Base-by-base conservation (phyloP, 495 filamentous ascomycete genomes). In the Talaromyces thailandensis region DNA sequence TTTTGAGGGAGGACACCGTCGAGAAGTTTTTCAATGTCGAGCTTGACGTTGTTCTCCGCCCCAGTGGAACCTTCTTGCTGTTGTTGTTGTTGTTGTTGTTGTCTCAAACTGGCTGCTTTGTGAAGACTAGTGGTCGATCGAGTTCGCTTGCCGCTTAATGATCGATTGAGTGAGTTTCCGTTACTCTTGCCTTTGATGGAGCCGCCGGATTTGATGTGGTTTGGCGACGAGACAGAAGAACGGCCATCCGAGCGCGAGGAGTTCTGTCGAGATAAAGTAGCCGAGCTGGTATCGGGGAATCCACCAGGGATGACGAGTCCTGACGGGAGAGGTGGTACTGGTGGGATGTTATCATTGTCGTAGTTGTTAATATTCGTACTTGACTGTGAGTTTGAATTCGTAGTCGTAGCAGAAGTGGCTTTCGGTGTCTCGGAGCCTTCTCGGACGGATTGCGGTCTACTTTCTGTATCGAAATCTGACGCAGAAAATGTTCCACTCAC, bases 301-400 rank as follows among this genome's bases (percentile, higher is more conserved):
- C 71, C 70, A 26, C 73, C 73, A 5, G 74, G 74, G 37, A 76
- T 72, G 23, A 71, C 64, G n/a, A 80, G 63, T 9, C 67, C 70
- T 1, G 66, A 64, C 28, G 77, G 77, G 23, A 79, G 73, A 12
- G 77, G 77, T 21, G 76, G 77, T 2, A 80, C 77, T 6, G 77
- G 77, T 5, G 77, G 76, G 21, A 80, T 76, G 24, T 64, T 67
- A 28, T 73, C 66, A 16, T 68, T 67, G 52, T 67, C 57, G 2
- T 57, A 48, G 21, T 58, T 55, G 50, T 14, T 28, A 55, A 55
- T 26, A 37, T 63, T 21, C 63, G 61, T 29, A 58, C 37, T 52
- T 12, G 48, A 52, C 23, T 18, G 21, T 26, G 51, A 55, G 24
- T 25, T 65, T 58, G 23, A 7, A 25, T n/a, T 60, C 63, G 61